Conservation (phyloP, 2,329 filamentous ascomycete genomes). For the Chalaropsis ovoidea region DNA sequence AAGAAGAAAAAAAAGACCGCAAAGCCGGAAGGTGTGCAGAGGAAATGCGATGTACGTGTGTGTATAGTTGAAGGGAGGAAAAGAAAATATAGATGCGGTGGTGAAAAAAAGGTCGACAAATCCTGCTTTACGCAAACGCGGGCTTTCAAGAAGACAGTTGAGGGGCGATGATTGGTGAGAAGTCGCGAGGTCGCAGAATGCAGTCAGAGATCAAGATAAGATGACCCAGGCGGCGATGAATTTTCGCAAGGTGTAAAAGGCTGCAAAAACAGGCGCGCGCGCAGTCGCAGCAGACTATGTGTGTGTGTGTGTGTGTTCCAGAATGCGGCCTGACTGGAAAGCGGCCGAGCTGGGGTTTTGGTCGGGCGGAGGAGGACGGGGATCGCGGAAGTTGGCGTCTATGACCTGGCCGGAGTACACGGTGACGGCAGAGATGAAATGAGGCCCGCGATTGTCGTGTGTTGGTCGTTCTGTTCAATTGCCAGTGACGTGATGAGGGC, state of each 20-base stretch:
- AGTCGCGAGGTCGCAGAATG: conserved; percentile 9
- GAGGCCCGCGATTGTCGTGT: not conserved
- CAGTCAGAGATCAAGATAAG: not conserved
- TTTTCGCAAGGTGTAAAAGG: not conserved
- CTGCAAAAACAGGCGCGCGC: not conserved
- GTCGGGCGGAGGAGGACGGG: not conserved
- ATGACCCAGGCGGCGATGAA: not conserved
- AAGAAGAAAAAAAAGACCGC: conserved; percentile 1
- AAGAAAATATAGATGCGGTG: not conserved
- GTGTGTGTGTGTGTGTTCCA: too few relatives aligned
- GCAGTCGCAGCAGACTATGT: not conserved
- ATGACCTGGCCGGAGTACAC: not conserved
- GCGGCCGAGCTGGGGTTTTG: not conserved
- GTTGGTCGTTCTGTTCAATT: conserved; percentile 2
- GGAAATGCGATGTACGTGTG: not conserved
- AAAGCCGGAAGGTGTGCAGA: not conserved
- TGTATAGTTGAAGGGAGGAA: not conserved
- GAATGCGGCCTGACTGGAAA: not conserved
- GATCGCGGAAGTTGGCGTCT: conserved; percentile 9
- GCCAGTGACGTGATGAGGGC: conserved; percentile 17
- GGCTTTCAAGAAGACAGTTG: not conserved
- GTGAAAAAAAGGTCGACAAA: not conserved
- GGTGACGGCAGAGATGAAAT: conserved; percentile 2
- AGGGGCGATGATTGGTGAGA: conserved; percentile 9
- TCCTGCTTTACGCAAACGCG: not conserved